phyloP scores from a whole-genome alignment of 1,139 yeast genomes.

The Zygosaccharomyces pseudobailii region DNA sequence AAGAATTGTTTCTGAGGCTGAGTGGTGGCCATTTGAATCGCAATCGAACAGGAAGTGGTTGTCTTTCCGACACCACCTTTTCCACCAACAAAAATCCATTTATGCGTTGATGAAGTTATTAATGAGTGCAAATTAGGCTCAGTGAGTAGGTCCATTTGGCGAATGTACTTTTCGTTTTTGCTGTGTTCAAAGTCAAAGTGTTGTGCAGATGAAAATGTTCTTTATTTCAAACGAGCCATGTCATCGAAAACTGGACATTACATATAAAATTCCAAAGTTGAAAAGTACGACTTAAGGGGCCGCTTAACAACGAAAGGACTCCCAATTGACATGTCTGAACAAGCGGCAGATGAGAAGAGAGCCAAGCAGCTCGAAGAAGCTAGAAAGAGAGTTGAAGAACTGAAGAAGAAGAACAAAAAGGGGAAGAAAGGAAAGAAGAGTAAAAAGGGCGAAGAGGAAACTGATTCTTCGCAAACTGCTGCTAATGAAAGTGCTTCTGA shows the following conservation, averaged over 20 bases:
- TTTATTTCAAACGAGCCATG: background rate
- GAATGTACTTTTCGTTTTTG: background rate
- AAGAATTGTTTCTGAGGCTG: conserved; percentile 78
- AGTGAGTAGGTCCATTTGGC: conserved; percentile 37
- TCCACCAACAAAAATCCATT: conserved; percentile 98
- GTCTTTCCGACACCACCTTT: conserved; percentile 99
- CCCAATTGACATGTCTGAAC: conserved; percentile 24
- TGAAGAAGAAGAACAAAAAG: conserved; percentile 34
- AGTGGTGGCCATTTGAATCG: conserved; percentile 80
- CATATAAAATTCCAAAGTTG: background rate
- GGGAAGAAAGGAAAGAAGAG: conserved; percentile 29
- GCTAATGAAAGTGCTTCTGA: conserved; percentile 1
- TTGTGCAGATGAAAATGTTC: background rate
- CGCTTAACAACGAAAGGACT: background rate
- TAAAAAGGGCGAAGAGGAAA: conserved; percentile 9
- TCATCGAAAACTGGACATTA: background rate
- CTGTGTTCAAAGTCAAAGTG: background rate
- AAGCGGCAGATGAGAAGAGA: conserved; percentile 24
- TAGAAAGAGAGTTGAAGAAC: conserved; percentile 34
- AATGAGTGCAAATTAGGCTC: conserved; percentile 69
- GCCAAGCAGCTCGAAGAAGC: conserved; percentile 35
- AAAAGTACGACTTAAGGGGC: background rate
- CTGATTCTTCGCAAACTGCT: conserved; percentile 3
- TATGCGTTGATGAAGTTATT: conserved; percentile 61
- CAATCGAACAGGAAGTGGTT: conserved; percentile 91